These are phyloP conservation scores for Trypanosoma brucei DNA, from an alignment of 208 protist genomes.

Conservation along the genomic window DNA sequence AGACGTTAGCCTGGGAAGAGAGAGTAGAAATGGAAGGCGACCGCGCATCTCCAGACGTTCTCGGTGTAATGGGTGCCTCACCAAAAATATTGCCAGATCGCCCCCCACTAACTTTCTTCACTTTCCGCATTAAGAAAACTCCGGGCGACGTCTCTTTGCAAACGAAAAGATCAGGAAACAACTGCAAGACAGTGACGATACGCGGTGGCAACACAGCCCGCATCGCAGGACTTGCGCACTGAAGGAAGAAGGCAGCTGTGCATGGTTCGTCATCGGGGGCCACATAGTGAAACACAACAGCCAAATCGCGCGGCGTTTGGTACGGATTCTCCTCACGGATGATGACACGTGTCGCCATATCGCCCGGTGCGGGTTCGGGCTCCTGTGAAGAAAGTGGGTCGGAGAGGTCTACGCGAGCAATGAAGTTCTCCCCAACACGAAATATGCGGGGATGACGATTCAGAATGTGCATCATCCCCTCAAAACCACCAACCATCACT, in stretches of 20 bases:
- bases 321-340: slow-evolving; percentile 81
- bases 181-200: slow-evolving; percentile 57
- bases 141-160: slow-evolving; percentile 74
- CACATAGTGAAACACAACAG: slow-evolving; percentile 78
- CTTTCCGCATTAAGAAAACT: slow-evolving; percentile 63
- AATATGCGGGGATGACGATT: slow-evolving; percentile 66
- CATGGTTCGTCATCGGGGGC: slow-evolving; percentile 57
- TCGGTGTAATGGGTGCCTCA: neutral
- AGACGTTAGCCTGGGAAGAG: neutral
- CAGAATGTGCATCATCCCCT: slow-evolving; percentile 51
- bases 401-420: slow-evolving; percentile 68
- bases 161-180: slow-evolving; percentile 67
- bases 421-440: slow-evolving; percentile 54
- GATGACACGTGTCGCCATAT: slow-evolving; percentile 36
- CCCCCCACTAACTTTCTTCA: slow-evolving; percentile 15
- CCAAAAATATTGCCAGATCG: slow-evolving; percentile 5
- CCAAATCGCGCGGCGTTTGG: slow-evolving; percentile 43
- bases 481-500: slow-evolving; percentile 49
- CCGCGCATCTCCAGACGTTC: neutral
- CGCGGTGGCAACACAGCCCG: slow-evolving; percentile 65
- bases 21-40: neutral
- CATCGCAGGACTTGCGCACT: slow-evolving; percentile 78
- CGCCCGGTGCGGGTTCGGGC: slow-evolving; percentile 39
- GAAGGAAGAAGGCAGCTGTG: slow-evolving; percentile 52
- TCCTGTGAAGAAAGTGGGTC: slow-evolving; percentile 43